Conservation (phyloP, 208 protist species). For the Lotmaria passim region DNA sequence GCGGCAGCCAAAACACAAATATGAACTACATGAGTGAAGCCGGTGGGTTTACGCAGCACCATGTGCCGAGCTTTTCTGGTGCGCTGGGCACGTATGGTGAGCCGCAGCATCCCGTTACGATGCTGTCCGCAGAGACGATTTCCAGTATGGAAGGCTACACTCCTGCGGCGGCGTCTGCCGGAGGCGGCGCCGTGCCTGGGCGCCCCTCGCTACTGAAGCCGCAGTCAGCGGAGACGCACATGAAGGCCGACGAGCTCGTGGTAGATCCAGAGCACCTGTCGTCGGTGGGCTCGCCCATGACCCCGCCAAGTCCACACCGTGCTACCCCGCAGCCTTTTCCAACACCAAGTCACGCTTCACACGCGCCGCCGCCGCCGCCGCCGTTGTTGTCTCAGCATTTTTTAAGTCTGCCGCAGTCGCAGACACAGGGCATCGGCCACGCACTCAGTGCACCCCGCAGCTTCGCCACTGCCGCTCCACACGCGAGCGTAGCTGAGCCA, state of each 20-base stretch:
- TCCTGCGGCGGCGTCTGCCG: too few relatives aligned
- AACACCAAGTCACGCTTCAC: too few relatives aligned
- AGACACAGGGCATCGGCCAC: not conserved
- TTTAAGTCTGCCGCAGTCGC: conserved; percentile 7
- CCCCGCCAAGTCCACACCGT: not conserved
- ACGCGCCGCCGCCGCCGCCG: not conserved
- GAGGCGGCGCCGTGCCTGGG: too few relatives aligned
- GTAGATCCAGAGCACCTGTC: not conserved
- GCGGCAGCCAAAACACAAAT: too few relatives aligned
- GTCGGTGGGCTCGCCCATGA: not conserved
- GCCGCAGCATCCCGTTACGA: conserved; percentile 2
- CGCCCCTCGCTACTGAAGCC: too few relatives aligned
- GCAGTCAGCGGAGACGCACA: not conserved
- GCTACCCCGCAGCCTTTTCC: conserved; percentile 3
- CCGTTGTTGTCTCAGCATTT: conserved; percentile 1
- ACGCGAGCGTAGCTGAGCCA: not conserved
- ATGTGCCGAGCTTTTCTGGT: not conserved
- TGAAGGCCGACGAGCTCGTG: not conserved
- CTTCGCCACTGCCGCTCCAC: conserved; percentile 1
- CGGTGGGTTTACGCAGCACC: too few relatives aligned
- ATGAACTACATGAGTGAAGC: too few relatives aligned
- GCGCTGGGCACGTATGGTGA: conserved; percentile 6
- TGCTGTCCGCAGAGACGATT: too few relatives aligned
- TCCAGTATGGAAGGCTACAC: too few relatives aligned
- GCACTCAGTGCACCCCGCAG: not conserved